Evolutionary conservation across 495 filamentous ascomycete species (phyloP), one percentile per base, ranked within the genome.

Genomic region (Thermochaetoides thermophila): DNA sequence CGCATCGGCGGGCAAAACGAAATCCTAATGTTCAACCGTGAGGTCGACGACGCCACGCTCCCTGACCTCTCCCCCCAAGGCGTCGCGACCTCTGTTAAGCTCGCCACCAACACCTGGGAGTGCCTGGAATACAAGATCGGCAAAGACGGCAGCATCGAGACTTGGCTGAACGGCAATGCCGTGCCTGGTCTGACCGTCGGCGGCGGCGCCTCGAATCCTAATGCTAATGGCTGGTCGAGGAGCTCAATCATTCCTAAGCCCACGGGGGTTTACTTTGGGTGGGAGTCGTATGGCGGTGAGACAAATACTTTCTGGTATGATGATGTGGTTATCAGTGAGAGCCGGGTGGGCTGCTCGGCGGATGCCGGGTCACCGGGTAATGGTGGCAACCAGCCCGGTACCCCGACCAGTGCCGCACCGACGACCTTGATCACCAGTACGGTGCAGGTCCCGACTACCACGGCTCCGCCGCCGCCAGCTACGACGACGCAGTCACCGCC

Each of bases 21-120:
- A 34, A 70, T 73, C 38, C 44, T 73, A 5, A 70, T 71, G 63
- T 73, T 61, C 58, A 73, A 73, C 56, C 66, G 68, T 48, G 69
- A 73, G 37, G 60, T 59, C 13, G 69, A 73, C 50, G 69, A 73
- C 35, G 66, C 66, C n/a, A 73, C 69, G 3, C 64, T 73, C 3
- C 69, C 69, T 3, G 64, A 71, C 34, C 61, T 71, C 23, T 70
- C 66, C 2, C 69, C 69, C 2, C 51, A 71, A 25, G 69, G 69
- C 26, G 61, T 69, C 25, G 63, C 66, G 7, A 48, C 66, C 17
- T 70, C 68, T 10, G 46, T 30, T 0, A 53, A 60, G 3, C 59
- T 73, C 26, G 60, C 65, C 10, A 56, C 67, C 17, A 53, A 52
- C 31, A 20, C 14, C 11, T 73, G 66, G 64, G 43, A 66, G 42